A percentile compares a stretch with the other conserved stretches of the same genome.
Evolutionary conservation across 305 asterid species (phyloP).

Genomic region (Fraxinus albicans): DNA sequence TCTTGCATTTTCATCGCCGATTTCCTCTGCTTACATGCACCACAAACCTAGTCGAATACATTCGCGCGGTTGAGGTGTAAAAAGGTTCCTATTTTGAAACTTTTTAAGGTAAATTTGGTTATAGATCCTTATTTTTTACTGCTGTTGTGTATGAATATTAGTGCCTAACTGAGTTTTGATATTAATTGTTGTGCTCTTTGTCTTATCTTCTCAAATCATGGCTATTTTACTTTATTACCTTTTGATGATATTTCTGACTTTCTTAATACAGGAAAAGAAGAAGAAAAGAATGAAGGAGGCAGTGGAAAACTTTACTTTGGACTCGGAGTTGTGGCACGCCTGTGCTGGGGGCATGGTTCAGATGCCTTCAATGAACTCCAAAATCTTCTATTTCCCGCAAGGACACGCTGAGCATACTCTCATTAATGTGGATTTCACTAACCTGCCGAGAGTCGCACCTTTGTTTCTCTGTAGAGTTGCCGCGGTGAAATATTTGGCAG

Average conservation of each 20-base stretch:
- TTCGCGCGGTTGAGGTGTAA: slow-evolving; percentile 11
- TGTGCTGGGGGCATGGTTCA: slow-evolving; percentile 91
- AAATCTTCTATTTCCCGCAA: slow-evolving; percentile 81
- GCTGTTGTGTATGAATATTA: background rate
- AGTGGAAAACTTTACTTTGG: slow-evolving; percentile 47
- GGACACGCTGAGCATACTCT: slow-evolving; percentile 82
- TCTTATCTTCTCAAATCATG: background rate
- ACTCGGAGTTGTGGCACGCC: slow-evolving; percentile 84
- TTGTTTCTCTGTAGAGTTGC: slow-evolving; percentile 69
- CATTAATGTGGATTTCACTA: slow-evolving; percentile 61
- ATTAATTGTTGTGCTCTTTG: background rate
- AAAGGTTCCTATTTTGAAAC: background rate
- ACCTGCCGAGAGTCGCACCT: slow-evolving; percentile 57
- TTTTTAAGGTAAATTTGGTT: background rate
- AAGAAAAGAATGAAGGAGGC: slow-evolving; percentile 36
- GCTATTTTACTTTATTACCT: background rate
- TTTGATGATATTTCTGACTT: slow-evolving; percentile 10
- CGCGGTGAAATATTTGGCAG: slow-evolving; percentile 66
- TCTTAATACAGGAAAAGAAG: slow-evolving; percentile 18
- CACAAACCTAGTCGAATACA: background rate
- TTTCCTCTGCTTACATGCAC: slow-evolving; percentile 8
- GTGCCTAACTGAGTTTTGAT: background rate
- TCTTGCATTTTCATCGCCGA: slow-evolving; percentile 19
- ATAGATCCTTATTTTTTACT: background rate
- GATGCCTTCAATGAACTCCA: slow-evolving; percentile 66